Conservation (phyloP, 768 basidiomycete species). For the Pluteus cervinus region DNA sequence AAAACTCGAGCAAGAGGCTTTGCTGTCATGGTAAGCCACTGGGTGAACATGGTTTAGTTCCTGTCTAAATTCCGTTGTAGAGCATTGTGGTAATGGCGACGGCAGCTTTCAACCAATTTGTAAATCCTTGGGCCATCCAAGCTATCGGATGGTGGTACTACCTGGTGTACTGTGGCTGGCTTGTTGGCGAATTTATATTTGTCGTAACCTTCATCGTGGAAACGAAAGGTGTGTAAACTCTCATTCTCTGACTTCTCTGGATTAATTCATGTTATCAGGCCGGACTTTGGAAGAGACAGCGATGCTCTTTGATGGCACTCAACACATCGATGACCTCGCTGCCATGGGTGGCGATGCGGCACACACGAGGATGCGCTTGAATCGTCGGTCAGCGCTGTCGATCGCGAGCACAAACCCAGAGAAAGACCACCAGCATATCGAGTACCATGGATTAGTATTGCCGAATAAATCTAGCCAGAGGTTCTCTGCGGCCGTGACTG, state of each 20-base stretch:
- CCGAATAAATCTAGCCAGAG: too few species aligned
- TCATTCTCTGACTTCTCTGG: not conserved
- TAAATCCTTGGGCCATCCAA: constrained; percentile 70
- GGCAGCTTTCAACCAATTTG: constrained; percentile 73
- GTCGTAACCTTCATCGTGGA: constrained; percentile 51
- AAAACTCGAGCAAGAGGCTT: constrained; percentile 77
- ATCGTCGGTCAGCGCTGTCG: constrained; percentile 15
- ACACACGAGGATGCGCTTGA: constrained; percentile 26
- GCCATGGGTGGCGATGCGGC: constrained; percentile 46
- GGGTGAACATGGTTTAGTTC: not conserved
- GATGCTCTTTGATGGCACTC: constrained; percentile 62
- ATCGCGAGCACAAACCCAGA: constrained; percentile 6
- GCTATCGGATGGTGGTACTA: constrained; percentile 57
- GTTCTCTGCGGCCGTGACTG: too few species aligned
- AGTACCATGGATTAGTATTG: too few species aligned
- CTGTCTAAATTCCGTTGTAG: constrained; percentile 23
- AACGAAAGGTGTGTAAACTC: constrained; percentile 42
- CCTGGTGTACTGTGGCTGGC: constrained; percentile 59
- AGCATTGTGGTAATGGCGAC: constrained; percentile 59
- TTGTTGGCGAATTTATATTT: constrained; percentile 55
- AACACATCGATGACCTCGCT: constrained; percentile 35
- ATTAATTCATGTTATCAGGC: constrained; percentile 22
- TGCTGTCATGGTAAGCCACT: constrained; percentile 54
- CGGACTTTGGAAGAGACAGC: constrained; percentile 72
- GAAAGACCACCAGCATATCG: constrained; percentile 11